phyloP scores from a whole-genome alignment of 352 stramenopile species.

The Globisporangium canariense region DNA sequence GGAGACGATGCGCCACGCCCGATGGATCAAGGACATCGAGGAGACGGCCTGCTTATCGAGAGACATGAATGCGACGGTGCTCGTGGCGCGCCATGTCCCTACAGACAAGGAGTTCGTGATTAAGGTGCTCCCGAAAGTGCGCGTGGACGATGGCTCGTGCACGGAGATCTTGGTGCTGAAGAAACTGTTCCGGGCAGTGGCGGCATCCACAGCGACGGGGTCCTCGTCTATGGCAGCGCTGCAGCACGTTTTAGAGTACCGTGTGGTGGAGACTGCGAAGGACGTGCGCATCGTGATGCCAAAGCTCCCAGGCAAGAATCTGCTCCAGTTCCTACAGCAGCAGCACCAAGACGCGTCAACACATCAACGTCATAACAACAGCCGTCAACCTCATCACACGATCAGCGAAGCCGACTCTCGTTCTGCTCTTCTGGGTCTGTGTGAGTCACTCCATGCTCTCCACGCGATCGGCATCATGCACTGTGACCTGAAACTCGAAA shows the following conservation, averaged over 20 bases:
- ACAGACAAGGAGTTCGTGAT: constrained; percentile 37
- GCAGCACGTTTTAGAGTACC: constrained; percentile 36
- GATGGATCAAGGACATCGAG: constrained; percentile 31
- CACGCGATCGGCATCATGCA: constrained; percentile 92
- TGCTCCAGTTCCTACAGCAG: constrained; percentile 38
- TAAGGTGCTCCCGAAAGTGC: constrained; percentile 30
- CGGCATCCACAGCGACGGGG: background rate
- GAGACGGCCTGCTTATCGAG: constrained; percentile 19
- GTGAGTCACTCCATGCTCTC: constrained; percentile 89
- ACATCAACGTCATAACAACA: background rate
- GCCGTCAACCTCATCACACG: background rate
- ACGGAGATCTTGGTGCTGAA: constrained; percentile 43
- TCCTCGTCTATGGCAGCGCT: constrained; percentile 12
- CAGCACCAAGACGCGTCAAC: constrained; percentile 3
- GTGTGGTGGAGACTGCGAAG: constrained; percentile 41
- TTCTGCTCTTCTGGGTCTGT: constrained; percentile 30
- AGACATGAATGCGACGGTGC: constrained; percentile 14
- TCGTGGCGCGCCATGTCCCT: constrained; percentile 13
- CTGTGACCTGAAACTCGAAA: constrained; percentile 98
- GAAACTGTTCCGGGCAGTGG: constrained; percentile 22
- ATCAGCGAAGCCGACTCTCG: constrained; percentile 44
- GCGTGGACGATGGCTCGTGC: constrained; percentile 20
- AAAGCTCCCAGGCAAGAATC: constrained; percentile 35
- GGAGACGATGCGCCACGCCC: constrained; percentile 34
- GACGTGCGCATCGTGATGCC: constrained; percentile 60